Conservation (phyloP, 352 stramenopile genomes). For the Phytopythium mirpurense region DNA sequence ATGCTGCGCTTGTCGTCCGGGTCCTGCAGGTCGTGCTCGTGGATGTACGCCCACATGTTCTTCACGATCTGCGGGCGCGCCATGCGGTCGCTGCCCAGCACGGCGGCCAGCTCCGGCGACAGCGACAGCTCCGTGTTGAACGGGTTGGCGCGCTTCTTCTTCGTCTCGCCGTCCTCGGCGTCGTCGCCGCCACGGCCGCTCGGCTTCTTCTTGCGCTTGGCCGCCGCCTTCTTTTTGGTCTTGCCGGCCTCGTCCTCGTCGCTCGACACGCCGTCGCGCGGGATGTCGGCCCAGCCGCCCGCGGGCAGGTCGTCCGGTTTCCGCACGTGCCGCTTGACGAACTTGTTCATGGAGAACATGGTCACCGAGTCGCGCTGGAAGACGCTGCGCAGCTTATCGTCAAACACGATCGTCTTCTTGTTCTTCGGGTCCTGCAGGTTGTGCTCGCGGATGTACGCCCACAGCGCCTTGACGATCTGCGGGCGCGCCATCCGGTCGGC, state of each 20-base stretch:
- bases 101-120: conserved; percentile 64
- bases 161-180: too few relatives aligned
- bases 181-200: conserved; percentile 28
- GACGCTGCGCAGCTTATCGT: conserved; percentile 76
- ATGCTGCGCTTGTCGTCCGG: conserved; percentile 93
- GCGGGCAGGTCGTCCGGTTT: conserved; percentile 63
- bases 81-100: conserved; percentile 81
- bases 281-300: conserved; percentile 70
- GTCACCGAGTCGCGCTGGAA: conserved; percentile 83
- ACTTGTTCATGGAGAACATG: conserved; percentile 90
- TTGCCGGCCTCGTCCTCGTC: conserved; percentile 70
- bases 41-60: conserved; percentile 95
- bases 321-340: conserved; percentile 78
- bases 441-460: conserved; percentile 95
- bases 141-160: conserved; percentile 54
- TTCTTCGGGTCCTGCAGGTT: conserved; percentile 94
- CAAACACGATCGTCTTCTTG: conserved; percentile 90
- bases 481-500: conserved; percentile 83
- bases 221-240: conserved; percentile 53
- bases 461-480: conserved; percentile 94
- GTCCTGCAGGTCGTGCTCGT: conserved; percentile 93
- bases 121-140: conserved; percentile 78
- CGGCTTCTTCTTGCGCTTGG: conserved; percentile 57
- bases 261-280: conserved; percentile 71
- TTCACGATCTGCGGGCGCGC: conserved; percentile 92